Conservation (phyloP, 345 rosid species). For the Clarkia xantiana region DNA sequence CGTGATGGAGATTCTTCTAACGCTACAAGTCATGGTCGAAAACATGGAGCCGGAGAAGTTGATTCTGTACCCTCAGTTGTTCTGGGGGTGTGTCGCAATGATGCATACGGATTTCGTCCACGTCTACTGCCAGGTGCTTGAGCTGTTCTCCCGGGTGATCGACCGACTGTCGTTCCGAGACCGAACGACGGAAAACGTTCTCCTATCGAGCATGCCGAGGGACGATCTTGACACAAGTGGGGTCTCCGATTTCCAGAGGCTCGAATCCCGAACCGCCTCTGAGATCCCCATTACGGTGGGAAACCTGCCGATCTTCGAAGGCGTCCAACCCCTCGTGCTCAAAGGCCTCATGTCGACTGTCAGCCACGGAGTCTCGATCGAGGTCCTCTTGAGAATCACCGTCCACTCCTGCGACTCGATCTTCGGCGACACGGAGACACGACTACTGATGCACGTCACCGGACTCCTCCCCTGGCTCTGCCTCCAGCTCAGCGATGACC, state of each 20-base stretch:
- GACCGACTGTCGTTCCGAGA: constrained; percentile 79
- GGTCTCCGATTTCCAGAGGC: constrained; percentile 47
- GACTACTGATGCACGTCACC: constrained; percentile 92
- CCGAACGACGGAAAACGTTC: constrained; percentile 88
- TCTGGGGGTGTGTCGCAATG: constrained; percentile 99
- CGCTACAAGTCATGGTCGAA: constrained; percentile 97
- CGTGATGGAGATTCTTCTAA: constrained; percentile 84
- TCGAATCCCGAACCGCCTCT: constrained; percentile 45
- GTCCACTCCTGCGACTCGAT: constrained; percentile 92
- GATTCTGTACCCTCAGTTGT: constrained; percentile 91
- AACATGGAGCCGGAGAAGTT: constrained; percentile 99
- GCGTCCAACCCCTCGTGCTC: constrained; percentile 94
- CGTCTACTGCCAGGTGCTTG: constrained; percentile 94
- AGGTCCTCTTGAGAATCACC: constrained; percentile 74
- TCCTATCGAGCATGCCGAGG: constrained; percentile 96
- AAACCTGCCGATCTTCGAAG: constrained; percentile 75
- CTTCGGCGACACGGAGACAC: constrained; percentile 81
- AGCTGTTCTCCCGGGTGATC: constrained; percentile 89
- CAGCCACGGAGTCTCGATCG: constrained; percentile 79
- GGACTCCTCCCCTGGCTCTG: constrained; percentile 98
- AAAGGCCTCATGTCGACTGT: constrained; percentile 90
- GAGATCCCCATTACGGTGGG: constrained; percentile 61
- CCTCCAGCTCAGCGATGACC: constrained; percentile 70
- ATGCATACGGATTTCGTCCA: constrained; percentile 98
- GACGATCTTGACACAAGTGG: constrained; percentile 50